These are phyloP conservation scores for Colletotrichum sp. DNA, from an alignment of 2,329 filamentous ascomycete species.

Conservation along the genomic window DNA sequence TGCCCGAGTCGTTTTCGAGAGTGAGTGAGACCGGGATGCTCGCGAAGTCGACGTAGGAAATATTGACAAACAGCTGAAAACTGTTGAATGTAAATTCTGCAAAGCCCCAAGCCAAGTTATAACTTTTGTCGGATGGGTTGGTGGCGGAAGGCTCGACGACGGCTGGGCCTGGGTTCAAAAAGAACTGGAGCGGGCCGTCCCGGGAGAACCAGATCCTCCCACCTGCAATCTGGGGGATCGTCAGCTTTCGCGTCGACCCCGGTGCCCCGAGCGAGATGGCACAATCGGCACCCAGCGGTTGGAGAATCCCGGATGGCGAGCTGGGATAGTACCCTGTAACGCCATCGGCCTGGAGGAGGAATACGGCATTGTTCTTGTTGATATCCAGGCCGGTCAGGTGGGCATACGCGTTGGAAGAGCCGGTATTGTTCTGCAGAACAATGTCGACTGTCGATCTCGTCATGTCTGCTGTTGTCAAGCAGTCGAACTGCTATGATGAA, in stretches of 20 bases:
- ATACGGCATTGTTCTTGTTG: conserved; percentile 61
- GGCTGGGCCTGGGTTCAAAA: conserved; percentile 72
- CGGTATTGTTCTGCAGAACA: conserved; percentile 68
- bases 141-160: conserved; percentile 77
- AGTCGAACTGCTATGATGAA: neutral
- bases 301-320: conserved; percentile 56
- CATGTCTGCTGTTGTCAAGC: conserved; percentile 25
- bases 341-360: conserved; percentile 70
- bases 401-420: conserved; percentile 64
- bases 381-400: conserved; percentile 73
- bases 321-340: conserved; percentile 67
- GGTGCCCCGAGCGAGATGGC: conserved; percentile 67
- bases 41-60: conserved; percentile 80
- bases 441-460: conserved; percentile 55
- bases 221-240: conserved; percentile 72
- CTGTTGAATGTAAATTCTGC: conserved; percentile 72
- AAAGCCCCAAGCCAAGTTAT: conserved; percentile 67
- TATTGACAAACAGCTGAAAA: conserved; percentile 67
- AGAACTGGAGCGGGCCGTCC: conserved; percentile 66
- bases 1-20: conserved; percentile 51
- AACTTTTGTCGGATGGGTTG: conserved; percentile 68
- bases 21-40: conserved; percentile 64
- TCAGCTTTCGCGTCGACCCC: conserved; percentile 62
- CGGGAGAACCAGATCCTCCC: conserved; percentile 75
- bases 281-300: conserved; percentile 59